These are phyloP conservation scores for Debaryomycetaceae sp. DNA, from an alignment of 1,139 yeast genomes.

Conservation along the genomic window DNA sequence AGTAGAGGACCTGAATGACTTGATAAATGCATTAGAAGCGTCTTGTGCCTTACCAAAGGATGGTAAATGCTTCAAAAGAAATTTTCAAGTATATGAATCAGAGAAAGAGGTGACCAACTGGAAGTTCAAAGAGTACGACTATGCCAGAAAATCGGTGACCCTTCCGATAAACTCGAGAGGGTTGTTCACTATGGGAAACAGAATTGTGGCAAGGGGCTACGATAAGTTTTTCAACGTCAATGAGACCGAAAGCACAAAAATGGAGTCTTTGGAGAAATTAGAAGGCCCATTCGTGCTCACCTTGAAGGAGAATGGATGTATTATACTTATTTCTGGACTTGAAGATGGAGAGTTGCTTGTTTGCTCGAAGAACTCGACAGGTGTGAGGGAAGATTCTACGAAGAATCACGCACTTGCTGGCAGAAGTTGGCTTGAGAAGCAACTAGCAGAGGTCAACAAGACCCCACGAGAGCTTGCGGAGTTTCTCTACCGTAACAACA, in stretches of 20 bases:
- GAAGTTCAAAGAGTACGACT: slow-evolving; percentile 92
- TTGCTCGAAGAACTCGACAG: slow-evolving; percentile 89
- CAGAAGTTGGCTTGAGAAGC: slow-evolving; percentile 52
- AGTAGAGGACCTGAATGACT: slow-evolving; percentile 9
- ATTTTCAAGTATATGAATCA: slow-evolving; percentile 16
- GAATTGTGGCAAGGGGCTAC: slow-evolving; percentile 80
- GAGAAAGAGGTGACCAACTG: slow-evolving; percentile 40
- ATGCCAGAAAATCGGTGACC: slow-evolving; percentile 45
- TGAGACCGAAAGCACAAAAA: slow-evolving; percentile 57
- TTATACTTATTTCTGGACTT: slow-evolving; percentile 76
- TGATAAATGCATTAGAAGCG: slow-evolving; percentile 14
- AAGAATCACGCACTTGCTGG: slow-evolving; percentile 80
- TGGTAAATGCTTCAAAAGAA: slow-evolving; percentile 20
- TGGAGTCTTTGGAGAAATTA: slow-evolving; percentile 47
- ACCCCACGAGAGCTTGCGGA: slow-evolving; percentile 52
- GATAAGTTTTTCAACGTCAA: slow-evolving; percentile 87
- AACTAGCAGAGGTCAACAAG: slow-evolving; percentile 41
- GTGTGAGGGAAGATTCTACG: slow-evolving; percentile 51
- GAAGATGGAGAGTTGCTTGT: slow-evolving; percentile 71
- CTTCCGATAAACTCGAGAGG: slow-evolving; percentile 85
- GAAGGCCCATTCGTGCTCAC: slow-evolving; percentile 79
- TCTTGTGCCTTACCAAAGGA: slow-evolving; percentile 19
- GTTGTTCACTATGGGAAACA: slow-evolving; percentile 55
- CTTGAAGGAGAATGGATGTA: slow-evolving; percentile 91
- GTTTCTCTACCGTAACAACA: slow-evolving; percentile 45